Conservation (phyloP, 2,329 filamentous ascomycete genomes). For the Tympanopsis confertula region DNA sequence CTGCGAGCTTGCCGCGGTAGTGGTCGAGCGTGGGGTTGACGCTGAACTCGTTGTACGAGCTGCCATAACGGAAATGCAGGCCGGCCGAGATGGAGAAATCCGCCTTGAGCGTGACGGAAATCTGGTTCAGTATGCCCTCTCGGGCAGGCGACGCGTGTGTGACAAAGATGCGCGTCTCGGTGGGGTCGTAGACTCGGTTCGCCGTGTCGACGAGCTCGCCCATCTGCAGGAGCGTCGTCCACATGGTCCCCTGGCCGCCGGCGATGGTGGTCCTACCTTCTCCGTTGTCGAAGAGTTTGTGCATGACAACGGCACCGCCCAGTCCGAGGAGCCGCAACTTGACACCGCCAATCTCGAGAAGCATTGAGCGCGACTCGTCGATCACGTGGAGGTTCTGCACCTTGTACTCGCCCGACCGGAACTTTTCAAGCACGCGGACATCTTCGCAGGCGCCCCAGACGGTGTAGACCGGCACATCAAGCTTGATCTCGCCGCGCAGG, state of each 20-base stretch:
- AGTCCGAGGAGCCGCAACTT: slow-evolving; percentile 89
- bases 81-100: slow-evolving; percentile 97
- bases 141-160: slow-evolving; percentile 94
- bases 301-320: slow-evolving; percentile 95
- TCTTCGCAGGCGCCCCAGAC: slow-evolving; percentile 99
- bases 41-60: slow-evolving; percentile 98
- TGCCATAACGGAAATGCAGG: slow-evolving; percentile 95
- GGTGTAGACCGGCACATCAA: slow-evolving; percentile 94
- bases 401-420: slow-evolving; percentile 95
- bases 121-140: slow-evolving; percentile 92
- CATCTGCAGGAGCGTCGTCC: slow-evolving; percentile 96
- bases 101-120: slow-evolving; percentile 92
- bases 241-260: slow-evolving; percentile 97
- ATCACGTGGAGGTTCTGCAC: slow-evolving; percentile 96
- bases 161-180: slow-evolving; percentile 90
- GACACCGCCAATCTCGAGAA: slow-evolving; percentile 87
- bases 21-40: slow-evolving; percentile 97
- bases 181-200: slow-evolving; percentile 97
- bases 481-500: slow-evolving; percentile 74
- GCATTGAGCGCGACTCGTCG: slow-evolving; percentile 89
- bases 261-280: slow-evolving; percentile 97
- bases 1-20: slow-evolving; percentile 94
- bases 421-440: slow-evolving; percentile 92
- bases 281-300: slow-evolving; percentile 98
- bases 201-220: slow-evolving; percentile 95